Percentiles rank a stretch among this genome's conserved stretches.
Conservation (phyloP, 768 basidiomycete genomes). For the Chalciporus sphaerocephalus region DNA sequence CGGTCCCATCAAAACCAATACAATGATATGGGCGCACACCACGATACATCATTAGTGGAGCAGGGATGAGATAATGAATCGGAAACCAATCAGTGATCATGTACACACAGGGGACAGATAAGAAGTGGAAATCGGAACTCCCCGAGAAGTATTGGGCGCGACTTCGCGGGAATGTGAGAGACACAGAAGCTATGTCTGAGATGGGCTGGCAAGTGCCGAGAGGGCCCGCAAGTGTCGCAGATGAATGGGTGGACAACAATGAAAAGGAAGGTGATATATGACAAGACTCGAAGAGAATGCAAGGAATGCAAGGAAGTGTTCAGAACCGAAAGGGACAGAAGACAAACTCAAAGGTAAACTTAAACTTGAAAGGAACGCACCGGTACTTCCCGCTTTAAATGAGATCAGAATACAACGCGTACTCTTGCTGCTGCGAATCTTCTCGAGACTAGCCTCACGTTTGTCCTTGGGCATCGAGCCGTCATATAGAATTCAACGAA, state of each 20-base stretch:
- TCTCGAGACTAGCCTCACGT: conserved; percentile 69
- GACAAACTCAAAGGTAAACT: neutral
- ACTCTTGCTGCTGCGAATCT: conserved; percentile 56
- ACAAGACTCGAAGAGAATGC: neutral
- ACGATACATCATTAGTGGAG: conserved; percentile 1
- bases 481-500: conserved; percentile 56
- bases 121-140: neutral
- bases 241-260: neutral
- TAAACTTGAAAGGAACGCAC: conserved; percentile 36
- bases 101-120: neutral
- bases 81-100: conserved; percentile 14
- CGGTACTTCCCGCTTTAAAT: conserved; percentile 94
- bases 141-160: neutral
- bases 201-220: neutral
- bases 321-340: neutral
- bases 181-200: neutral
- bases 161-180: neutral
- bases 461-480: conserved; percentile 77
- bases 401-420: conserved; percentile 86
- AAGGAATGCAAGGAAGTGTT: neutral
- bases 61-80: neutral
- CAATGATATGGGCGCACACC: neutral
- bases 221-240: neutral
- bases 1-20: conserved; percentile 3
- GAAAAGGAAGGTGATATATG: neutral